These are phyloP conservation scores for Theobroma grandiflorum DNA, from an alignment of 441 rosid genomes.

Conservation along the genomic window DNA sequence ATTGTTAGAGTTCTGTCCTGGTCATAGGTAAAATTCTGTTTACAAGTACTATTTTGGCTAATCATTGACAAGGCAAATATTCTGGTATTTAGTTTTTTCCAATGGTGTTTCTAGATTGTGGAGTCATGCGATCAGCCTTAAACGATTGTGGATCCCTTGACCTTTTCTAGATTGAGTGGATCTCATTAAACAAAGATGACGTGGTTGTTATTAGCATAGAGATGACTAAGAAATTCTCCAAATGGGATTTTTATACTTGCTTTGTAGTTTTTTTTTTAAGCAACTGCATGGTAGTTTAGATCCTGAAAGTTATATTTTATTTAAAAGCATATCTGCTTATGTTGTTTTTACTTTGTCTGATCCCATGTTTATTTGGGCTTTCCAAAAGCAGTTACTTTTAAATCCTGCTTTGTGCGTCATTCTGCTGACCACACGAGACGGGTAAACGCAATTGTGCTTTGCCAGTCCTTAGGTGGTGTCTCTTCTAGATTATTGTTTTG, in stretches of 20 bases:
- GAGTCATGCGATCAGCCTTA: background rate
- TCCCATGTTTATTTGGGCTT: background rate
- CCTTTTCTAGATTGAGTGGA: background rate
- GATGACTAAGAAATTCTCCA: background rate
- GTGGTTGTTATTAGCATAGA: background rate
- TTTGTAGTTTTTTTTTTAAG: background rate
- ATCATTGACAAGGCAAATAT: constrained; percentile 7
- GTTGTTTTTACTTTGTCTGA: background rate
- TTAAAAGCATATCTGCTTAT: background rate
- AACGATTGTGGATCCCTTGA: background rate
- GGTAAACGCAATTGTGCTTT: background rate
- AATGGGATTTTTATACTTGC: background rate
- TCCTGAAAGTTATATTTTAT: background rate
- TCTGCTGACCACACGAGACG: background rate
- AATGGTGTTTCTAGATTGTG: background rate
- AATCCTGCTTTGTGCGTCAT: background rate
- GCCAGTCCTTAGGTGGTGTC: background rate
- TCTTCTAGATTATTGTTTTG: background rate
- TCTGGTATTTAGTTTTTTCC: background rate
- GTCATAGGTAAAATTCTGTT: constrained; percentile 61
- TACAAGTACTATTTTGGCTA: background rate
- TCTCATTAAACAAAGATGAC: background rate
- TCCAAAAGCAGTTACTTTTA: background rate
- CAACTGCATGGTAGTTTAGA: background rate
- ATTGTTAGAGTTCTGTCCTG: constrained; percentile 85